A percentile compares a stretch with the other conserved stretches of the same genome.
phyloP scores from a whole-genome alignment of 2,329 filamentous ascomycete genomes.

The Rachicladosporium sp. region DNA sequence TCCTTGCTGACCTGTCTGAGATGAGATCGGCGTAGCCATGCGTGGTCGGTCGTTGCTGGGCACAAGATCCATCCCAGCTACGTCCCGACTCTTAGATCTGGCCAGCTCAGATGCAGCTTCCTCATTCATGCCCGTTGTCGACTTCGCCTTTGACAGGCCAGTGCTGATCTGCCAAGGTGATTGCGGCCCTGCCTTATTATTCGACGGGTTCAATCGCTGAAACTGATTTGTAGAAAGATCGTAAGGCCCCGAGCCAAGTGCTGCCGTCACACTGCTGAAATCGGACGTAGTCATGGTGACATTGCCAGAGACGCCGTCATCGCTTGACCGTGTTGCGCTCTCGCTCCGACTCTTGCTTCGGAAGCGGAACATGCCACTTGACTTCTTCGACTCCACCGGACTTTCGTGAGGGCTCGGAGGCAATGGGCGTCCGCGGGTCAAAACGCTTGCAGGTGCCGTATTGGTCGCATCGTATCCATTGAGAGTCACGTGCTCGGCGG shows the following conservation, averaged over 20 bases:
- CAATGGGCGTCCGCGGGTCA: too few species aligned
- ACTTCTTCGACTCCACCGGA: neutral
- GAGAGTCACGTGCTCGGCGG: too few species aligned
- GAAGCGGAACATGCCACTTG: slow-evolving; percentile 1
- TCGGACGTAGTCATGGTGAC: slow-evolving; percentile 28
- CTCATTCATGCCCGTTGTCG: slow-evolving; percentile 10
- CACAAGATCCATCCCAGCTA: slow-evolving; percentile 4
- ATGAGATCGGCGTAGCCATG: slow-evolving; percentile 4
- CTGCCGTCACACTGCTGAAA: slow-evolving; percentile 5
- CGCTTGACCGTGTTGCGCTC: slow-evolving; percentile 11
- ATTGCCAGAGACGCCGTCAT: slow-evolving; percentile 10
- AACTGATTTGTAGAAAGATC: slow-evolving; percentile 25
- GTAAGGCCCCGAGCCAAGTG: slow-evolving; percentile 32
- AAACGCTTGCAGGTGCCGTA: too few species aligned
- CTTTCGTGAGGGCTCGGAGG: neutral
- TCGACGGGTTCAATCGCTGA: neutral
- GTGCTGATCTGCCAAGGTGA: slow-evolving; percentile 7
- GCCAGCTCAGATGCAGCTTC: slow-evolving; percentile 14
- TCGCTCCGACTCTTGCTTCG: slow-evolving; percentile 11
- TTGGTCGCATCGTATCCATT: too few species aligned
- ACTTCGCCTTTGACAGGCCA: slow-evolving; percentile 7
- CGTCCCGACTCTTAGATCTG: slow-evolving; percentile 13
- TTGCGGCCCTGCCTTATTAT: slow-evolving; percentile 1
- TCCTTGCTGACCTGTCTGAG: slow-evolving; percentile 6
- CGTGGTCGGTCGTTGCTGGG: slow-evolving; percentile 2